Evolutionary conservation across 257 asterid species (phyloP), one percentile per base, ranked within the genome.

Genomic region (Solanum etuberosum): DNA sequence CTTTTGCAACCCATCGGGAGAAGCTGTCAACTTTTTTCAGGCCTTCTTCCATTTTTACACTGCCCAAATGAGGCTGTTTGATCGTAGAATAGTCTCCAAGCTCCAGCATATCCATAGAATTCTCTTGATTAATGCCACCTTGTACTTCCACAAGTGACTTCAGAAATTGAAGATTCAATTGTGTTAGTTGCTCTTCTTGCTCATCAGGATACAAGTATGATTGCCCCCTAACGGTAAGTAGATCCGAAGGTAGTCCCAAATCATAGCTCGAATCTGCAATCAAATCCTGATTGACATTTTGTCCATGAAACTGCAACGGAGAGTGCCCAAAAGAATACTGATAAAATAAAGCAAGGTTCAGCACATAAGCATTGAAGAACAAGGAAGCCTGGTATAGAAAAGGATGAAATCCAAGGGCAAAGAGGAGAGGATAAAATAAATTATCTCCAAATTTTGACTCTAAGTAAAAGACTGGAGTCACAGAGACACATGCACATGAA

Each of bases 21-120:
- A 96, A 96, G 92, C 99, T 96, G 90, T 95, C 99, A 87, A 94
- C 98, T 92, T 96, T 96, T 91, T 93, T 95, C 93, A 96, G 93
- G 93, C 98, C 87, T 89, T 95, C 98, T 86, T 89, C 96, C 61
- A 90, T 72, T 88, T 90, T 92, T 90, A 94, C 85, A 70, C 94
- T 93, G 91, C 90, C 90, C 85, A 95, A 81, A 86, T 90, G 93
- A 34, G 98, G 92, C 90, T 92, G 97, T 76, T 93, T 95, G 85
- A 87, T 87, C 87, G 86, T 88, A 83, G 94, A 90, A 83, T 88
- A 89, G 84, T 83, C 93, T 83, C 93, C 95, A n/a, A 87, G 88
- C 90, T 90, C 96, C 61, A 74, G 31, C 40, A 85, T 42, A 71
- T 90, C 40, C 92, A 82, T 71, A 86, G 87, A 88, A 89, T 89